Conservation (phyloP, 805 yeast species). For the Teunomyces pallodes region DNA sequence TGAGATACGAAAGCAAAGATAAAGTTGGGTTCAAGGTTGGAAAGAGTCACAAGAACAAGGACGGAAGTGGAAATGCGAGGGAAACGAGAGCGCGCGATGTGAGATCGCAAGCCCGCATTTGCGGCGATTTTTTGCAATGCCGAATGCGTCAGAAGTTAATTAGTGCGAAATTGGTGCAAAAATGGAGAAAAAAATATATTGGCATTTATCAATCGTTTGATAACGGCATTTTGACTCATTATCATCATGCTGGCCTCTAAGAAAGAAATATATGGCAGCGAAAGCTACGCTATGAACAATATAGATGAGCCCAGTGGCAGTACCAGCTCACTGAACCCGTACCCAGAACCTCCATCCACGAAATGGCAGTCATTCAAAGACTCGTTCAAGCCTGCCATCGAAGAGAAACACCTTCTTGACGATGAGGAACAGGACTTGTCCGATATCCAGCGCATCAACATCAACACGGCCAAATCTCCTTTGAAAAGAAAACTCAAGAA, state of each 20-base stretch:
- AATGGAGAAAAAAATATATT: not conserved
- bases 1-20: too few relatives aligned
- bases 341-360: not conserved
- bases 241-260: not conserved
- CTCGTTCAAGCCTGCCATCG: slow-evolving; percentile 43
- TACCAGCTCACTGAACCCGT: slow-evolving; percentile 1
- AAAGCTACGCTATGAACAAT: not conserved
- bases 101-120: too few relatives aligned
- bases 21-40: too few relatives aligned
- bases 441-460: slow-evolving; percentile 37
- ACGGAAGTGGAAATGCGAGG: too few relatives aligned
- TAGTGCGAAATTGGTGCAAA: not conserved
- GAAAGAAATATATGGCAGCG: not conserved
- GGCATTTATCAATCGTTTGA: too few relatives aligned
- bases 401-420: slow-evolving; percentile 17
- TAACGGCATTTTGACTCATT: not conserved
- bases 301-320: not conserved
- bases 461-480: slow-evolving; percentile 41
- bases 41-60: too few relatives aligned
- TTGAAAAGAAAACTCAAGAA: slow-evolving; percentile 42
- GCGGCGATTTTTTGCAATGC: too few relatives aligned
- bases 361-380: slow-evolving; percentile 47
- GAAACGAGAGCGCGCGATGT: too few relatives aligned
- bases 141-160: too few relatives aligned
- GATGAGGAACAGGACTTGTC: slow-evolving; percentile 27